Conservation (phyloP, 495 filamentous ascomycete species). For the Talaromyces ruber region DNA sequence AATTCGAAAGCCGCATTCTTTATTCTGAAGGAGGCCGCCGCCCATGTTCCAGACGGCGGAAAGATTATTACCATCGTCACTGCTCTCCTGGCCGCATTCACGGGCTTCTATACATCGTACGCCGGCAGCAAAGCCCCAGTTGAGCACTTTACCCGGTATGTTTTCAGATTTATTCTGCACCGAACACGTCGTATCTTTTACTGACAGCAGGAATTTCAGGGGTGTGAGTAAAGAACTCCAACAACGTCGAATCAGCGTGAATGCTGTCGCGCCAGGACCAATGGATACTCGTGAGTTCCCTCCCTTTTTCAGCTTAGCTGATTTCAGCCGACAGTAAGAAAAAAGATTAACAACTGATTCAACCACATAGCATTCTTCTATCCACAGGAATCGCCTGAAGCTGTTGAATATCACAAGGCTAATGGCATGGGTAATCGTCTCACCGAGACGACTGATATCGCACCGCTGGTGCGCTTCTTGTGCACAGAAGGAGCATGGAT, state of each 20-base stretch:
- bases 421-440: conserved; percentile 25
- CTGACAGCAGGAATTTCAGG: neutral
- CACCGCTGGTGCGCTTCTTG: conserved; percentile 28
- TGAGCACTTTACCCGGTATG: conserved; percentile 29
- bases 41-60: conserved; percentile 22
- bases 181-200: neutral
- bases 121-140: conserved; percentile 30
- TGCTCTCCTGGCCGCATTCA: conserved; percentile 26
- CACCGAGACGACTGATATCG: conserved; percentile 25
- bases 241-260: conserved; percentile 23
- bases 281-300: conserved; percentile 33
- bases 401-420: conserved; percentile 23
- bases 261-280: conserved; percentile 28
- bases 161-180: neutral
- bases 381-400: conserved; percentile 23
- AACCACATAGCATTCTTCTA: conserved; percentile 24
- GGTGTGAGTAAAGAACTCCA: conserved; percentile 32
- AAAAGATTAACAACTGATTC: neutral
- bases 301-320: neutral
- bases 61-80: conserved; percentile 33
- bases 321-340: neutral
- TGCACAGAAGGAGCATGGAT: conserved; percentile 30
- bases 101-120: conserved; percentile 31
- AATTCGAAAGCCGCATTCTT: conserved; percentile 32
- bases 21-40: conserved; percentile 24